Conservation (phyloP, 2,329 filamentous ascomycete genomes). For the Clonostachys rosea region DNA sequence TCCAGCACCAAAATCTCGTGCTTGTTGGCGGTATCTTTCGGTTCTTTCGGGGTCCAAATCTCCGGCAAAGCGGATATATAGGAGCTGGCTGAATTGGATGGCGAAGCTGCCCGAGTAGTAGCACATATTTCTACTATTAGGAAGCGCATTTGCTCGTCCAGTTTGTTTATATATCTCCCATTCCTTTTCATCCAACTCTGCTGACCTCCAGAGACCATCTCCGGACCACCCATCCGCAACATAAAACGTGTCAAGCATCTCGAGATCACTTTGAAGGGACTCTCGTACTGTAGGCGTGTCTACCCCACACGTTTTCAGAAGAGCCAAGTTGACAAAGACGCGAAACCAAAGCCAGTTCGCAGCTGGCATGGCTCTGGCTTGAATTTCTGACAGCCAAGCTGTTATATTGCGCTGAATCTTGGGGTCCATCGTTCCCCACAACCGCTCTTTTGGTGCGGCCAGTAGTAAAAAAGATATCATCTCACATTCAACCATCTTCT, state of each 20-base stretch:
- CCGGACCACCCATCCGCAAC: conserved; percentile 38
- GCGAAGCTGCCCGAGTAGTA: conserved; percentile 52
- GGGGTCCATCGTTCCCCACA: conserved; percentile 9
- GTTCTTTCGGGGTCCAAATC: conserved; percentile 34
- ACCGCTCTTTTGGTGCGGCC: conserved; percentile 29
- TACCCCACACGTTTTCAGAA: conserved; percentile 32
- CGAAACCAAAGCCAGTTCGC: conserved; percentile 51
- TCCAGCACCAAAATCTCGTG: conserved; percentile 25
- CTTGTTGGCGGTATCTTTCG: conserved; percentile 27
- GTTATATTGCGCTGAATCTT: conserved; percentile 12
- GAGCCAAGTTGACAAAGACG: conserved; percentile 37
- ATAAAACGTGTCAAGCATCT: conserved; percentile 38
- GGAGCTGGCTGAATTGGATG: conserved; percentile 43
- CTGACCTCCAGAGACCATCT: conserved; percentile 34
- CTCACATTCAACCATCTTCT: conserved; percentile 51
- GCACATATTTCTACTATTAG: conserved; percentile 32
- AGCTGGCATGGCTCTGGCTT: conserved; percentile 35
- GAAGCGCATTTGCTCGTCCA: conserved; percentile 11
- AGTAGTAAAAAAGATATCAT: conserved; percentile 43
- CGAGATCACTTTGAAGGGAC: conserved; percentile 25
- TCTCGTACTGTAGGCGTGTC: no score
- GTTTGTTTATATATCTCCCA: conserved; percentile 3
- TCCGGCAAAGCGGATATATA: conserved; percentile 35
- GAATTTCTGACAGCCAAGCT: conserved; percentile 34
- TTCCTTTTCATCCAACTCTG: conserved; percentile 4